Percentiles rank a stretch among this genome's conserved stretches.
Conservation (phyloP, 768 basidiomycete species). For the Coprinellus micaceus region DNA sequence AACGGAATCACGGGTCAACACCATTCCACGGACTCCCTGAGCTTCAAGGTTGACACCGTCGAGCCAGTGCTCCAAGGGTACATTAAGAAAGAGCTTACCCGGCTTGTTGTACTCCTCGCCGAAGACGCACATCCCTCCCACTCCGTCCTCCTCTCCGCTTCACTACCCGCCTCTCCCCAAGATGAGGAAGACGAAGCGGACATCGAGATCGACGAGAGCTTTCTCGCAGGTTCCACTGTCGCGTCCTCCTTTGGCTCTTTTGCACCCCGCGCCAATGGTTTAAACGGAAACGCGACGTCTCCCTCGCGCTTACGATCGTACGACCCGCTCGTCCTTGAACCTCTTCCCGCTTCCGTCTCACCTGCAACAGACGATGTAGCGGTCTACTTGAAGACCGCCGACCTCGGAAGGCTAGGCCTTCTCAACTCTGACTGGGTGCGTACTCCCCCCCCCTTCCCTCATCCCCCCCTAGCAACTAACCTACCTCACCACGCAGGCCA, state of each 20-base stretch:
- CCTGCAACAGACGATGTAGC: slow-evolving; percentile 46
- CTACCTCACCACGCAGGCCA: slow-evolving; percentile 25
- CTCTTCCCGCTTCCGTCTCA: slow-evolving; percentile 33
- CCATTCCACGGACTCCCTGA: not conserved
- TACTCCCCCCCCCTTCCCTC: not conserved
- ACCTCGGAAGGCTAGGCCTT: slow-evolving; percentile 62
- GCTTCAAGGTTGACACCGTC: slow-evolving; percentile 21
- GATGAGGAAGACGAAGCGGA: slow-evolving; percentile 30
- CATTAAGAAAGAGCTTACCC: slow-evolving; percentile 44
- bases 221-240: slow-evolving; percentile 50
- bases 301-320: slow-evolving; percentile 5
- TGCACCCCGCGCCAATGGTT: slow-evolving; percentile 15
- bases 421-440: slow-evolving; percentile 78
- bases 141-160: not conserved
- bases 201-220: slow-evolving; percentile 71
- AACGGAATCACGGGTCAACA: slow-evolving; percentile 2
- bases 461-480: not conserved
- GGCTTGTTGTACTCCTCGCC: slow-evolving; percentile 45
- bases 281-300: not conserved
- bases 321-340: slow-evolving; percentile 21
- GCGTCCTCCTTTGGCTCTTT: not conserved
- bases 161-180: slow-evolving; percentile 10
- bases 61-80: slow-evolving; percentile 76
- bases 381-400: slow-evolving; percentile 59
- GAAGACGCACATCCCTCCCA: slow-evolving; percentile 14